Conservation (phyloP, 1,139 yeast genomes). For the Geotrichum bryndzae region DNA sequence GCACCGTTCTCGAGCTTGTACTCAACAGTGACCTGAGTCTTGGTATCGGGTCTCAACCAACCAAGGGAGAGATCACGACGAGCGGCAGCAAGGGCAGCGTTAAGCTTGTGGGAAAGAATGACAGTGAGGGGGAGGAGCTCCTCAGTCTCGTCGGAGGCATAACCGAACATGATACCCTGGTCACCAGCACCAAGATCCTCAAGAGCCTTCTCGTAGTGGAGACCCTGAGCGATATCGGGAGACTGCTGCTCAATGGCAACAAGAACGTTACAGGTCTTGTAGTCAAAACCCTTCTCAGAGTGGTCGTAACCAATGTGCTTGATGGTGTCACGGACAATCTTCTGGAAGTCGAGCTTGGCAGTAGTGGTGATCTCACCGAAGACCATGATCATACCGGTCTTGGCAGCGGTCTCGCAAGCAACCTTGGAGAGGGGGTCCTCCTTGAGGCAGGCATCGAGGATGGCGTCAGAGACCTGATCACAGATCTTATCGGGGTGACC, state of each 20-base stretch:
- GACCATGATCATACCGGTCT: slow-evolving; percentile 98
- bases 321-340: slow-evolving; percentile 95
- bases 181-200: slow-evolving; percentile 99
- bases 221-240: slow-evolving; percentile 98
- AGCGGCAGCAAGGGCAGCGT: slow-evolving; percentile 93
- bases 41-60: slow-evolving; percentile 99
- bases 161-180: slow-evolving; percentile 99
- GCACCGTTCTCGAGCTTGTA: slow-evolving; percentile 93
- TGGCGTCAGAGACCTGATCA: slow-evolving; percentile 98
- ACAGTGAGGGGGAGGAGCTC: slow-evolving; percentile 95
- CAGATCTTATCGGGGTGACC: slow-evolving; percentile 99
- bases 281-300: slow-evolving; percentile 95
- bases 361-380: slow-evolving; percentile 98
- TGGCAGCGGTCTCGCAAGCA: slow-evolving; percentile 98
- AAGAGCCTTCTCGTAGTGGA: slow-evolving; percentile 91
- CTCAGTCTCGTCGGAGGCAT: slow-evolving; percentile 98
- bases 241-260: slow-evolving; percentile 99
- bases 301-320: slow-evolving; percentile 97
- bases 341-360: slow-evolving; percentile 92
- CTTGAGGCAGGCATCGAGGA: slow-evolving; percentile 92
- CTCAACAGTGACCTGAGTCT: slow-evolving; percentile 98
- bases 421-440: slow-evolving; percentile 97
- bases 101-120: slow-evolving; percentile 89
- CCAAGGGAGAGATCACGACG: slow-evolving; percentile 91
- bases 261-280: slow-evolving; percentile 97